Conservation (phyloP, 2,329 filamentous ascomycete genomes). For the Colletotrichum trifolii region DNA sequence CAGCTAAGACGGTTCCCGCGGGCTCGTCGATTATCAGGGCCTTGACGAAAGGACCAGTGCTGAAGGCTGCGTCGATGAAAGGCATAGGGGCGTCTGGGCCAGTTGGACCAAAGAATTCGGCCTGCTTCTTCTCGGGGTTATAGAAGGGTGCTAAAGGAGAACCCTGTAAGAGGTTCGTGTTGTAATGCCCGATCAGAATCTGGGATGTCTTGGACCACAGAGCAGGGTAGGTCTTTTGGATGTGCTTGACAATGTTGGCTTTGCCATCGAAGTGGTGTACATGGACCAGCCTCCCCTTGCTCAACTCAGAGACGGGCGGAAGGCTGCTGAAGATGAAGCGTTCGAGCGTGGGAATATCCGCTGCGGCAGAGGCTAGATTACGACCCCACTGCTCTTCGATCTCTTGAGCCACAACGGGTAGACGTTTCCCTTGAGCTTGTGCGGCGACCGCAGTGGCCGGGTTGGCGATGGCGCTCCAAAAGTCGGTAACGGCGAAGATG, state of each 20-base stretch:
- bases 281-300: slow-evolving; percentile 8
- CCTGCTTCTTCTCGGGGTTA: not conserved
- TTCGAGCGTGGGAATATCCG: slow-evolving; percentile 36
- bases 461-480: slow-evolving; percentile 62
- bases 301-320: not conserved
- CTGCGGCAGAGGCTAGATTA: slow-evolving; percentile 66
- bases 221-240: not conserved
- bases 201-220: slow-evolving; percentile 24
- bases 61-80: slow-evolving; percentile 50
- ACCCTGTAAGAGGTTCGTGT: slow-evolving; percentile 7
- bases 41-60: slow-evolving; percentile 56
- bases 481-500: slow-evolving; percentile 67
- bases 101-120: slow-evolving; percentile 11
- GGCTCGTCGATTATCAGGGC: slow-evolving; percentile 54
- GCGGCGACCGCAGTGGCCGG: slow-evolving; percentile 45
- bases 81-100: not conserved
- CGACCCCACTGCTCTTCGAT: slow-evolving; percentile 62
- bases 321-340: slow-evolving; percentile 28
- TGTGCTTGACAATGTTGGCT: slow-evolving; percentile 12
- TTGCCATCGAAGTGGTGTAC: slow-evolving; percentile 26
- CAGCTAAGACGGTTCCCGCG: slow-evolving; percentile 54
- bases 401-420: slow-evolving; percentile 50
- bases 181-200: slow-evolving; percentile 18
- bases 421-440: slow-evolving; percentile 12
- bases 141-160: slow-evolving; percentile 3